Base-by-base conservation (phyloP, 352 stramenopile genomes). In the Phytophthora ramorum region DNA sequence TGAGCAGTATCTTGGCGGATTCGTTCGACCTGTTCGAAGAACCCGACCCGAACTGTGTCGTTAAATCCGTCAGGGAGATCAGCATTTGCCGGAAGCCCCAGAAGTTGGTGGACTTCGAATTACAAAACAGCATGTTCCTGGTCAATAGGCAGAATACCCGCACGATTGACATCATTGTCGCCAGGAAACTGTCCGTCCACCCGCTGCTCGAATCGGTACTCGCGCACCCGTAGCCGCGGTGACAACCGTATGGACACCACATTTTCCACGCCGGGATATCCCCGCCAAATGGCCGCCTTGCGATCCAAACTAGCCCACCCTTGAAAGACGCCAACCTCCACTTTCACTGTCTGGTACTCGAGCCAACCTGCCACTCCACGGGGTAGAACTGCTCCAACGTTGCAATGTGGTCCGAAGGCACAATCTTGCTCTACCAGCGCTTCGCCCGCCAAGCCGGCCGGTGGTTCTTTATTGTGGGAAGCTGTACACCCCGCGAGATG, bases 201-300 rank as follows among this genome's bases (percentile, higher is more conserved):
- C 13, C 17, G 50, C 17, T 47, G 7, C 17, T 57, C 50, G 8
- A 57, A 30, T 57, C 20, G 50, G 8, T 47, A 57, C 35, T 47
- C 17, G 20, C 34, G 13, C 16, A 46, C 32, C 22, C 7, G 50
- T n/a, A 57, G 20, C 5, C 2, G 5, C 6, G 50, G 20, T 16
- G 34, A 47, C 5, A 58, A 10, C 2, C 22, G 35, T 10, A 58
- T 58, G 6, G 35, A 37, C 17, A 58, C 9, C 2, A 58, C 19
- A 35, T 9, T 1, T 9, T 32, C 7, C 20, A 47, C 50, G 6
- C 50, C 35, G 12, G 16, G 4, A 5, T 47, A 24, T 16, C 32
- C 4, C 12, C 35, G 20, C 50, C 50, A 58, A 48, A 38, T n/a
- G 5, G 22, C 26, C 14, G 46, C 26, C 16, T 38, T 53, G 13